phyloP scores from a whole-genome alignment of 805 yeast species.

The Cyberlindnera meyerae region DNA sequence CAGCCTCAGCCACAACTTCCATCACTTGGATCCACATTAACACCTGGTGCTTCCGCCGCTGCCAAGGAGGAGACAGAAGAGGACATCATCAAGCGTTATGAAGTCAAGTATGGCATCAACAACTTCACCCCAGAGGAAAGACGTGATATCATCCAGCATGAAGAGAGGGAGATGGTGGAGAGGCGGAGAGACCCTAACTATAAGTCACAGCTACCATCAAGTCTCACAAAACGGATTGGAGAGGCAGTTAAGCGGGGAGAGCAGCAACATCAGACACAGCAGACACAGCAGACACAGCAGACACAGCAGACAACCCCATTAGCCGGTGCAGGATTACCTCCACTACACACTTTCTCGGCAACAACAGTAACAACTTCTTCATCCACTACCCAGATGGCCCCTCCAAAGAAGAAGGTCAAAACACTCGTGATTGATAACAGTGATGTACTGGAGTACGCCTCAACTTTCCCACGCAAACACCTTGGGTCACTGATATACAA shows the following conservation, averaged over 20 bases:
- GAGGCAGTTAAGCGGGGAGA: no score
- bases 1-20: neutral
- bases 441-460: conserved; percentile 37
- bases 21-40: neutral
- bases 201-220: conserved; percentile 21
- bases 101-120: conserved; percentile 15
- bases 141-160: conserved; percentile 23
- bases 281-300: no score
- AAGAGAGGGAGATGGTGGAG: conserved; percentile 20
- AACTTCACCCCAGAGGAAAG: conserved; percentile 23
- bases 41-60: neutral
- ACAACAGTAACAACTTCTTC: neutral
- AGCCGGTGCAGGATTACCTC: no score
- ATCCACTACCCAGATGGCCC: neutral
- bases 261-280: no score
- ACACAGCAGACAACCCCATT: no score
- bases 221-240: no score
- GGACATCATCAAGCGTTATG: conserved; percentile 19
- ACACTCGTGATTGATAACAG: conserved; percentile 31
- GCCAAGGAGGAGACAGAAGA: conserved; percentile 13
- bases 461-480: conserved; percentile 38
- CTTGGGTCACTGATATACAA: conserved; percentile 57
- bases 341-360: no score
- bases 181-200: conserved; percentile 17
- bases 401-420: no score